A percentile compares a stretch with the other conserved stretches of the same genome.
These are phyloP conservation scores for Eurotiales sp. DNA, from an alignment of 2,329 filamentous ascomycete genomes.

Conservation along the genomic window DNA sequence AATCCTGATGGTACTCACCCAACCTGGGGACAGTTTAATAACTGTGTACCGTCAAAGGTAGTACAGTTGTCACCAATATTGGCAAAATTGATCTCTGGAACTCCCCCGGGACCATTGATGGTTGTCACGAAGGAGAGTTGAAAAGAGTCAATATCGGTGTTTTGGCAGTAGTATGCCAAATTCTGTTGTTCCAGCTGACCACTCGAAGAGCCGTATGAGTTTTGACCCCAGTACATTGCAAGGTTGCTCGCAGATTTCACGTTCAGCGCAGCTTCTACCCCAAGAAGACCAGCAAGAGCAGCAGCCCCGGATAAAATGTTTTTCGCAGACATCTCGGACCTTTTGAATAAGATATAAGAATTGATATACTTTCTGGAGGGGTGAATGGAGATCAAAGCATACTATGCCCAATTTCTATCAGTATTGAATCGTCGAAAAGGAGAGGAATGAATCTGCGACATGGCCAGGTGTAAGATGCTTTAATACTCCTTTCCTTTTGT, in stretches of 20 bases:
- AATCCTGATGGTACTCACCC: slow-evolving; percentile 47
- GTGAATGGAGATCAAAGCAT: slow-evolving; percentile 1
- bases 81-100: slow-evolving; percentile 60
- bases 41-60: slow-evolving; percentile 53
- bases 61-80: slow-evolving; percentile 61
- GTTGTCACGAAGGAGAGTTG: slow-evolving; percentile 5
- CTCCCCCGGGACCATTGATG: slow-evolving; percentile 48
- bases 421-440: neutral
- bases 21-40: slow-evolving; percentile 61
- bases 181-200: slow-evolving; percentile 51
- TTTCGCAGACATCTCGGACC: slow-evolving; percentile 13
- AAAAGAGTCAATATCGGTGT: slow-evolving; percentile 26
- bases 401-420: neutral
- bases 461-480: too few species aligned
- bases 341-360: slow-evolving; percentile 6
- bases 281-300: slow-evolving; percentile 26
- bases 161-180: slow-evolving; percentile 56
- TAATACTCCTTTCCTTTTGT: slow-evolving; percentile 3
- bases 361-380: slow-evolving; percentile 7
- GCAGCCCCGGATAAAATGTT: slow-evolving; percentile 9
- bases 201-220: slow-evolving; percentile 51
- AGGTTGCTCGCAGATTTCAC: slow-evolving; percentile 51
- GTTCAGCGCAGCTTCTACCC: slow-evolving; percentile 41
- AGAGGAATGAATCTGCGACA: neutral
- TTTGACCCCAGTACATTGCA: slow-evolving; percentile 68